These are phyloP conservation scores for Tetrapisispora nanseiensis DNA, from an alignment of 805 yeast species.

Conservation along the genomic window DNA sequence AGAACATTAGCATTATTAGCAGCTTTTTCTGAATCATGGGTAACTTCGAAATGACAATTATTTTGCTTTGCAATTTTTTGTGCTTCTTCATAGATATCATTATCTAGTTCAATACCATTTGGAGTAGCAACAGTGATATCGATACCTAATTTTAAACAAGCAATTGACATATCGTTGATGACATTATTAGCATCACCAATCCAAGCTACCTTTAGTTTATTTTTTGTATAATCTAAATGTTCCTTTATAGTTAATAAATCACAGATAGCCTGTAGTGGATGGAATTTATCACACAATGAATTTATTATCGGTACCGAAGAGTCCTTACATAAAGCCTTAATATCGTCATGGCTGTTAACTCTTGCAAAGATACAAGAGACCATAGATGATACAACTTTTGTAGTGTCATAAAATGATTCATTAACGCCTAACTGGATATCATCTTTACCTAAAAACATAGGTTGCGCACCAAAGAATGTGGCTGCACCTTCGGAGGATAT, in stretches of 20 bases:
- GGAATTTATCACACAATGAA: slow-evolving; percentile 85
- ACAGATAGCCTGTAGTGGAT: slow-evolving; percentile 92
- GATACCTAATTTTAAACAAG: slow-evolving; percentile 76
- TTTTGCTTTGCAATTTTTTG: slow-evolving; percentile 40
- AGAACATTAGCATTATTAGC: slow-evolving; percentile 65
- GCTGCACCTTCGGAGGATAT: slow-evolving; percentile 93
- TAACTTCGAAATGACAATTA: slow-evolving; percentile 36
- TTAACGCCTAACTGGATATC: slow-evolving; percentile 96
- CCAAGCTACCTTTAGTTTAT: slow-evolving; percentile 75
- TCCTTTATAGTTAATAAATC: slow-evolving; percentile 84
- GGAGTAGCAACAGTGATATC: slow-evolving; percentile 27
- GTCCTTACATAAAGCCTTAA: slow-evolving; percentile 63
- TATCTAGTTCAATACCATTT: slow-evolving; percentile 36
- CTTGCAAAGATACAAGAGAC: slow-evolving; percentile 96
- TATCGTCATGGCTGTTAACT: slow-evolving; percentile 77
- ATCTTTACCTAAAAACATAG: slow-evolving; percentile 92
- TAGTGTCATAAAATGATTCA: slow-evolving; percentile 81
- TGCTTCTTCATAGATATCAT: slow-evolving; percentile 46
- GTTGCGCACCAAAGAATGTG: slow-evolving; percentile 85
- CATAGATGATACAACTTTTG: slow-evolving; percentile 88
- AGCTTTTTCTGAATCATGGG: slow-evolving; percentile 70
- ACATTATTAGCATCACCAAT: slow-evolving; percentile 96
- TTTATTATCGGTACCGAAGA: slow-evolving; percentile 88
- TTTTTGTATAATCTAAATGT: slow-evolving; percentile 22
- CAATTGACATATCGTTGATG: slow-evolving; percentile 84